phyloP scores from a whole-genome alignment of 2,329 filamentous ascomycete genomes.

The Cladophialophora bantiana region DNA sequence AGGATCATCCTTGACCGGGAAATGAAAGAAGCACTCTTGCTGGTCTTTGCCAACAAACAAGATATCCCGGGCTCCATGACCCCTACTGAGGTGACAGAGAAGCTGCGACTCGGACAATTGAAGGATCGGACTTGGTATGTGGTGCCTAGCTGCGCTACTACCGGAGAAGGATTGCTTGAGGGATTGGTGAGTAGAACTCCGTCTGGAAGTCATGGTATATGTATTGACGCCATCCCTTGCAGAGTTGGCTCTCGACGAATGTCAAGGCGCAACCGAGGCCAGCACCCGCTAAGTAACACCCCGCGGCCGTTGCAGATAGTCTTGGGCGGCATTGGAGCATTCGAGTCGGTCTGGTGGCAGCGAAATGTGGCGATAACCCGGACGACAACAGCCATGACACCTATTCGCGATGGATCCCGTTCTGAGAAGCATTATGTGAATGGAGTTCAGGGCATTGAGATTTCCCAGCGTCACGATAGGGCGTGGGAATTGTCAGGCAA shows the following conservation, averaged over 20 bases:
- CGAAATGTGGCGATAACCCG: constrained; percentile 10
- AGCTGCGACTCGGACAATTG: constrained; percentile 75
- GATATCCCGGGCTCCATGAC: constrained; percentile 85
- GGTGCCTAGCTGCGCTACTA: constrained; percentile 81
- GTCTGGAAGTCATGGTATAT: constrained; percentile 23
- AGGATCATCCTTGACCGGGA: constrained; percentile 98
- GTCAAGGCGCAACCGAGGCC: constrained; percentile 65
- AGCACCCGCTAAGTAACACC: constrained; percentile 31
- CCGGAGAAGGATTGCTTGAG: constrained; percentile 80
- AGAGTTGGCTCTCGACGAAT: constrained; percentile 82
- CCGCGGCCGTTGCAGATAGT: background rate
- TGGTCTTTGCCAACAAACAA: constrained; percentile 99
- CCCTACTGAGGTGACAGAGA: constrained; percentile 79
- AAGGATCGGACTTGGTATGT: constrained; percentile 88
- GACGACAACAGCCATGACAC: constrained; percentile 26
- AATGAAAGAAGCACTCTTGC: constrained; percentile 91
- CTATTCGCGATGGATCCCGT: constrained; percentile 28
- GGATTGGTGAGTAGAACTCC: constrained; percentile 65
- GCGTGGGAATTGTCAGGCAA: background rate
- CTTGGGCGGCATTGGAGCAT: background rate
- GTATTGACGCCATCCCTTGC: constrained; percentile 31
- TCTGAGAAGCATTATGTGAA: constrained; percentile 19
- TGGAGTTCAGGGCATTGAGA: constrained; percentile 26
- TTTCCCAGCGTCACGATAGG: constrained; percentile 10
- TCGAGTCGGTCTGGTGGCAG: background rate